phyloP scores from a whole-genome alignment of 148 eudicot genomes.

The Persicaria tinctoria region DNA sequence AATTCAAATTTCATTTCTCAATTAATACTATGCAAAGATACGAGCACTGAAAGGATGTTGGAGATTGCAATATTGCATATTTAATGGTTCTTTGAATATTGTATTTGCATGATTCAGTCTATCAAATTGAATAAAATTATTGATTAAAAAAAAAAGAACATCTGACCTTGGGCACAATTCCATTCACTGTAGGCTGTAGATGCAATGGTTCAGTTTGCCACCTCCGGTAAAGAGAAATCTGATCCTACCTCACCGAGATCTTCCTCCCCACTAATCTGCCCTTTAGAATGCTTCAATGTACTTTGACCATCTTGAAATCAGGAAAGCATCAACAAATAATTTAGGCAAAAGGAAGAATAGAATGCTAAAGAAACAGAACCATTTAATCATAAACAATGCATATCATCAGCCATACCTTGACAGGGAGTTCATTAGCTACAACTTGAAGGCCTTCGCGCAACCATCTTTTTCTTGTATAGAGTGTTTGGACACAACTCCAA shows the following conservation, averaged over 20 bases:
- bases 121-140: neutral
- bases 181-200: constrained; percentile 77
- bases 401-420: constrained; percentile 41
- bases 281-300: constrained; percentile 41
- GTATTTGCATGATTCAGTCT: neutral
- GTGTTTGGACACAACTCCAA: constrained; percentile 72
- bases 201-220: constrained; percentile 91
- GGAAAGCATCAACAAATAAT: neutral
- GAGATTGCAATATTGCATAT: neutral
- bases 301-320: constrained; percentile 48
- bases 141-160: neutral
- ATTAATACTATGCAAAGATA: neutral
- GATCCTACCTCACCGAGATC: constrained; percentile 35
- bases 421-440: constrained; percentile 65
- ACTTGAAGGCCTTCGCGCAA: constrained; percentile 85
- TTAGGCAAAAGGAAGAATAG: neutral
- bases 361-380: neutral
- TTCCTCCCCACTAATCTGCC: constrained; percentile 33
- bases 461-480: constrained; percentile 84
- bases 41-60: neutral
- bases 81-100: neutral
- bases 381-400: neutral
- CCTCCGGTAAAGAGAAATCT: constrained; percentile 63
- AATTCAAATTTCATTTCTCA: constrained; percentile 46
- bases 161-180: constrained; percentile 88